These are phyloP conservation scores for Irpex lacteus DNA, from an alignment of 1,284 basidiomycete species.

Conservation along the genomic window DNA sequence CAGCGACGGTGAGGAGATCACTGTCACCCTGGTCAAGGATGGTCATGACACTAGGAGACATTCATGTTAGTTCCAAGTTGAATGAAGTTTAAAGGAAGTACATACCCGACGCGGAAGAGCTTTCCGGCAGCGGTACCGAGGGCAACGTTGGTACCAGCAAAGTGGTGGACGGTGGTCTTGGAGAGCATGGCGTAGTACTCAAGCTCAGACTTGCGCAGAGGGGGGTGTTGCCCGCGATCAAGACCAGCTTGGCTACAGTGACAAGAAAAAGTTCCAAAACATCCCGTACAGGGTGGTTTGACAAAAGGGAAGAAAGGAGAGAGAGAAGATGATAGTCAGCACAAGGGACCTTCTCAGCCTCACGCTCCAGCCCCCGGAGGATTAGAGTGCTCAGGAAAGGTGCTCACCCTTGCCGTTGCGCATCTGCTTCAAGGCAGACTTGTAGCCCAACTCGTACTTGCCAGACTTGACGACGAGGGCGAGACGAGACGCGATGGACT, in stretches of 20 bases:
- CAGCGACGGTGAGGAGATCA: constrained; percentile 82
- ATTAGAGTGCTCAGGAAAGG: constrained; percentile 29
- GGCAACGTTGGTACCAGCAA: constrained; percentile 94
- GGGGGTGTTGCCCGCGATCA: constrained; percentile 99
- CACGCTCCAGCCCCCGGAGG: constrained; percentile 88
- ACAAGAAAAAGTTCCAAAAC: constrained; percentile 9
- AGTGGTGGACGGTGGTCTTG: constrained; percentile 97
- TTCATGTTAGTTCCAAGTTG: background rate
- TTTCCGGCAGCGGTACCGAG: constrained; percentile 99
- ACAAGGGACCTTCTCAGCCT: constrained; percentile 95
- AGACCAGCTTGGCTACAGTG: constrained; percentile 90
- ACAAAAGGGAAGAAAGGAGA: constrained; percentile 14
- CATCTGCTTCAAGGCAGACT: constrained; percentile 98
- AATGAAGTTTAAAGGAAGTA: constrained; percentile 17
- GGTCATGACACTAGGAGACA: constrained; percentile 81
- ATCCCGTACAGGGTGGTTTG: background rate
- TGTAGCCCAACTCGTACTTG: constrained; percentile 93
- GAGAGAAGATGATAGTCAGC: constrained; percentile 44
- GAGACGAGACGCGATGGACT: constrained; percentile 94
- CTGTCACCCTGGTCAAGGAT: constrained; percentile 97
- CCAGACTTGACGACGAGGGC: constrained; percentile 98
- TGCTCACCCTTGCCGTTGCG: constrained; percentile 93
- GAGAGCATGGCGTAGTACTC: constrained; percentile 99
- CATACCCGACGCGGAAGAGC: constrained; percentile 97
- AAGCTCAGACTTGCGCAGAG: constrained; percentile 97